phyloP scores from a whole-genome alignment of 2,329 filamentous ascomycete species.

The Dactylonectria macrodidyma region DNA sequence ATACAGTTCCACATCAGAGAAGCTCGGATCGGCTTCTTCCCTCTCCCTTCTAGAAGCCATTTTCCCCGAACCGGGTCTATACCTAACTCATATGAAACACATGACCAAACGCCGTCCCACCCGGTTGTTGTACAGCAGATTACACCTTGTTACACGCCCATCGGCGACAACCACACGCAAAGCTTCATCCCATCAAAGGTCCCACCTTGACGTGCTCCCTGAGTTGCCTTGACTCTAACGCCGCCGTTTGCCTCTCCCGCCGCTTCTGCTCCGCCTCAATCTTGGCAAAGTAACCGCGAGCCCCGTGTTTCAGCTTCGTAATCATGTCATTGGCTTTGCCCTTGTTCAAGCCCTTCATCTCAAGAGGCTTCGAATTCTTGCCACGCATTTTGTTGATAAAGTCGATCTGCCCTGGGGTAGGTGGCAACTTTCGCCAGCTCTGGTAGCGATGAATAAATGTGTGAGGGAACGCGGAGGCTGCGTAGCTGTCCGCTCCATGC shows the following conservation, averaged over 20 bases:
- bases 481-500: constrained; percentile 88
- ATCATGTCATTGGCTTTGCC: constrained; percentile 92
- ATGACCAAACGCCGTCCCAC: constrained; percentile 26
- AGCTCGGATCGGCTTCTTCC: background rate
- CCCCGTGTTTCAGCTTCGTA: constrained; percentile 90
- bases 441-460: constrained; percentile 77
- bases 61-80: background rate
- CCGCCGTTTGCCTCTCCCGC: constrained; percentile 55
- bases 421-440: constrained; percentile 78
- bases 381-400: constrained; percentile 78
- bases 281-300: constrained; percentile 72
- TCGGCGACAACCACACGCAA: constrained; percentile 18
- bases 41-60: constrained; percentile 10
- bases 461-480: constrained; percentile 75
- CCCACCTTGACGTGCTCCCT: constrained; percentile 71
- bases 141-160: constrained; percentile 35
- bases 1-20: constrained; percentile 2
- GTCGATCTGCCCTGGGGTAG: constrained; percentile 76
- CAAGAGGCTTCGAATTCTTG: constrained; percentile 65
- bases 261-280: constrained; percentile 68
- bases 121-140: constrained; percentile 27
- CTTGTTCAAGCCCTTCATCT: constrained; percentile 75
- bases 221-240: constrained; percentile 57
- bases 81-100: constrained; percentile 9
- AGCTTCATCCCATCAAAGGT: constrained; percentile 52